Conservation (phyloP, 306 rosid genomes). For the apple (Malus domestica) region ASM211411v1 NC_041795.1:800001-800500, state of each 20-base stretch:
- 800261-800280: background rate
- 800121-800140: background rate
- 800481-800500: too few relatives aligned
- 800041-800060: background rate
- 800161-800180: background rate
- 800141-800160: background rate
- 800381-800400: too few relatives aligned
- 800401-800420: too few relatives aligned
- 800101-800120: background rate
- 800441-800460: too few relatives aligned
- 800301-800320: too few relatives aligned
- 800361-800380: too few relatives aligned
- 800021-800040: background rate
- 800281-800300: too few relatives aligned
- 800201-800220: background rate
- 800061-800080: slow-evolving; percentile 11
- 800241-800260: background rate
- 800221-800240: background rate
- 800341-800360: too few relatives aligned
- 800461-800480: rapidly evolving
- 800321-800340: too few relatives aligned
- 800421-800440: background rate
- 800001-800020: background rate
- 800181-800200: background rate
- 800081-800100: slow-evolving; percentile 4